These are phyloP conservation scores for Handroanthus guayacan DNA, from an alignment of 257 asterid genomes.

Conservation along the genomic window DNA sequence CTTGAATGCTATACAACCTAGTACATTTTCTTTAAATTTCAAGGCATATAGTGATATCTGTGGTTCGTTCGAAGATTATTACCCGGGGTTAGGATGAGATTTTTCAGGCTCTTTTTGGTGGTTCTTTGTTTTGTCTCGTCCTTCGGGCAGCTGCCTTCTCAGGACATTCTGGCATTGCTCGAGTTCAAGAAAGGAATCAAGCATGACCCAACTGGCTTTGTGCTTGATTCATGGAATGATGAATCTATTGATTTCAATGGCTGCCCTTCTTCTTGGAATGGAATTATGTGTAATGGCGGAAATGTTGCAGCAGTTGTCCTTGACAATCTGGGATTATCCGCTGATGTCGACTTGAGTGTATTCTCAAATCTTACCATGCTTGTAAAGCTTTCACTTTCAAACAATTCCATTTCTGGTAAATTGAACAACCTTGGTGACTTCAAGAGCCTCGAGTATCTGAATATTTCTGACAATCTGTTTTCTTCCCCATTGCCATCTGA, in stretches of 20 bases:
- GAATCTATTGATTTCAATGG: constrained; percentile 97
- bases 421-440: constrained; percentile 63
- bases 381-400: constrained; percentile 83
- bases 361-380: constrained; percentile 88
- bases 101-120: constrained; percentile 56
- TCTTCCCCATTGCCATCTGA: constrained; percentile 73
- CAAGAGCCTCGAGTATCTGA: constrained; percentile 78
- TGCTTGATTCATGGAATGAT: constrained; percentile 90
- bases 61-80: constrained; percentile 28
- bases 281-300: constrained; percentile 95
- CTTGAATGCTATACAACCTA: constrained; percentile 30
- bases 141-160: constrained; percentile 91
- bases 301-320: constrained; percentile 94
- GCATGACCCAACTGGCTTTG: constrained; percentile 92
- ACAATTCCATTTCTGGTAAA: constrained; percentile 79
- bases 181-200: constrained; percentile 95
- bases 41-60: constrained; percentile 19
- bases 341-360: constrained; percentile 74
- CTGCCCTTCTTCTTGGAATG: constrained; percentile 98
- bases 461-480: constrained; percentile 78
- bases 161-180: constrained; percentile 78
- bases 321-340: constrained; percentile 73
- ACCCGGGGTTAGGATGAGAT: constrained; percentile 57
- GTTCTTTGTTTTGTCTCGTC: constrained; percentile 57
- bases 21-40: constrained; percentile 35